Base-by-base conservation (phyloP, 2,329 filamentous ascomycete genomes). In the Onygenales sp. region DNA sequence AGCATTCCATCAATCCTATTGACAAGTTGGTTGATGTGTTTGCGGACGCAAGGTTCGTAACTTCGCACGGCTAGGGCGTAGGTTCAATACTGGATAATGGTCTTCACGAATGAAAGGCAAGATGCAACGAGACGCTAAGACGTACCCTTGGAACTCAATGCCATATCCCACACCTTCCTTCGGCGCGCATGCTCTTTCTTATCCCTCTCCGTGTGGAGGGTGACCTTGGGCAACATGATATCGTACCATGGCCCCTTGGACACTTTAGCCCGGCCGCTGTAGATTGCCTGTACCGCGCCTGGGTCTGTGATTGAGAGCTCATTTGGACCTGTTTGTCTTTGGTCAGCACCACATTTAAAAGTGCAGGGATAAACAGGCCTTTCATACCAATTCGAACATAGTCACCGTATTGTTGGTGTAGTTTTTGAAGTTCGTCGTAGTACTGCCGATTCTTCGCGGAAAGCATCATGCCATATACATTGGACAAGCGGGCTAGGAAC, bases 201-300 rank as follows among this genome's bases (percentile, higher is more conserved):
- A 45, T 72, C 64, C 4, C 74, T 66, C 4, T 61, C 64, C 11
- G 66, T 68, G 43, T 74, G 69, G 54, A 78, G 58, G 0, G 71
- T 71, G 1, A 58, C 55, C 10, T 65, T 60, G 17, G 68, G 70
- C n/a, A 47, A 47, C 10, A 60, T 65, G 32, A 53, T 50, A 27
- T 69, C 66, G 57, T 78, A 78, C 66, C 68, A 77, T 0, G 64
- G 58, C 2, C 59, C 61, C 55, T 77, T 14, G 55, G 59, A 36
- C 71, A 75, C 56, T 64, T 64, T 39, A n/a, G 36, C 9, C 9
- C 7, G 36, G 13, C 36, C 13, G 36, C 36, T 2, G 72, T 64
- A 31, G 66, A 60, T 5, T 61, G 50, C 0, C 70, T 71, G 47
- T 72, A 72, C 10, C 75, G 66, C 50, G 59, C 52, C 58, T 70